Evolutionary conservation across 768 basidiomycete species (phyloP), one percentile per base, ranked within the genome.

Genomic region (Gymnopilus dilepis): DNA sequence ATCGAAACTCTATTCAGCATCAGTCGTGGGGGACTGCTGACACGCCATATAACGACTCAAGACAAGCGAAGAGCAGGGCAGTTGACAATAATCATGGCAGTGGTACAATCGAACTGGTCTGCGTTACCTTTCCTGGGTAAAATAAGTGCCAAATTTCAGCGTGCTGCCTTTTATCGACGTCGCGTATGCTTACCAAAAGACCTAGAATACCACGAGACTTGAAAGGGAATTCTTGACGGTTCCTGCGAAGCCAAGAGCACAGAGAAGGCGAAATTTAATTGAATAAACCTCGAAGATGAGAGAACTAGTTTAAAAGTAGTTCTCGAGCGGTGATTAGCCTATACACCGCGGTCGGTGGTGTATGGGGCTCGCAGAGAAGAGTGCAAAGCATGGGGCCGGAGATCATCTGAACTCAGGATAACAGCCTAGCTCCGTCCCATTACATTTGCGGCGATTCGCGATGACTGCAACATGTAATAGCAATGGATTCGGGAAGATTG

Each of bases 401-500:
- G 34, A 38, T 53, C 34, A 37, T 54, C 38, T 28, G 26, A 40
- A 37, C 51, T 53, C n/a, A 13, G 21, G 37, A 53, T 53, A 24
- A 53, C 22, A 37, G 28, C 61, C 28, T 31, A 28, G 47, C n/a
- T 50, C 30, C 47, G 19, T 6, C 31, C 31, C 56, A 22, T 41
- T 19, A 30, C 40, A 38, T 40, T 50, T 34, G 40, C 38, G 34
- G 19, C 47, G 48, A 42, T 38, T 55, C 54, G 48, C 47, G 34
- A 56, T 58, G 56, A 54, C 55, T 64, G 51, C 31, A 60, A 61
- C 41, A 61, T 60, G 63, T 54, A 55, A 58, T 60, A 57, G 47
- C 15, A 37, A 13, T 24, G 17, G 13, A 48, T 50, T 58, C 56
- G 28, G 30, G 6, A 42, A 24, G 52, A 47, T 24, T 47, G 47